Percentiles rank a stretch among this genome's conserved stretches.
Conservation (phyloP, 371 early-diverging fungal genomes). For the Polyrhizophydium stewartii region DNA sequence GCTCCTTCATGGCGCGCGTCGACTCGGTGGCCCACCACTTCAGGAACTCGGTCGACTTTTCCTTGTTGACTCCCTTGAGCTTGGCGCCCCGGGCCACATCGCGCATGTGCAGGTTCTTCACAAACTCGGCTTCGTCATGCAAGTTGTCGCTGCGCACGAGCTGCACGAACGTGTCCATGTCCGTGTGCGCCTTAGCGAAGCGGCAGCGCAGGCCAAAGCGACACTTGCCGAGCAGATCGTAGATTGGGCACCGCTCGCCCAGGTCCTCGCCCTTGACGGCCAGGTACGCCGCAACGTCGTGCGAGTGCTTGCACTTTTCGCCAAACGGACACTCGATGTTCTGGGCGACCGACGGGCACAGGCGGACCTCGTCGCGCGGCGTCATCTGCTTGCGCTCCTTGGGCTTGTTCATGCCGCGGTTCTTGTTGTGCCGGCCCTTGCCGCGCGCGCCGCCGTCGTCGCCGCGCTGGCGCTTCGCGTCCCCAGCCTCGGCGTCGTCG, state of each 20-base stretch:
- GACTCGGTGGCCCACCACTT: neutral
- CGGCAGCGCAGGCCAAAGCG: slow-evolving; percentile 72
- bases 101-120: slow-evolving; percentile 2
- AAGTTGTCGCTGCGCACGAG: neutral
- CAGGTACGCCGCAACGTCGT: slow-evolving; percentile 37
- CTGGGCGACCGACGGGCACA: slow-evolving; percentile 11
- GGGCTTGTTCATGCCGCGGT: slow-evolving; percentile 28
- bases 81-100: too few species aligned
- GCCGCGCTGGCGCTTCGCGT: neutral
- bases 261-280: slow-evolving; percentile 62
- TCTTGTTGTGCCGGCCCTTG: neutral
- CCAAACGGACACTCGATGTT: slow-evolving; percentile 18
- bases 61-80: neutral
- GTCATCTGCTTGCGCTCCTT: slow-evolving; percentile 7
- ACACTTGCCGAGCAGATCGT: slow-evolving; percentile 69
- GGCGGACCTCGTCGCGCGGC: slow-evolving; percentile 7
- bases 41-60: neutral
- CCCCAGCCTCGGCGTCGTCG: neutral
- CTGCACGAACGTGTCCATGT: slow-evolving; percentile 11
- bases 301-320: slow-evolving; percentile 30
- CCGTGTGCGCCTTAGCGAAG: slow-evolving; percentile 66
- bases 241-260: slow-evolving; percentile 66
- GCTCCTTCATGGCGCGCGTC: neutral
- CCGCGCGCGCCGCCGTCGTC: neutral
- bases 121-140: neutral